These are phyloP conservation scores for Samsoniella hepiali DNA, from an alignment of 2,329 filamentous ascomycete species.

Conservation along the genomic window DNA sequence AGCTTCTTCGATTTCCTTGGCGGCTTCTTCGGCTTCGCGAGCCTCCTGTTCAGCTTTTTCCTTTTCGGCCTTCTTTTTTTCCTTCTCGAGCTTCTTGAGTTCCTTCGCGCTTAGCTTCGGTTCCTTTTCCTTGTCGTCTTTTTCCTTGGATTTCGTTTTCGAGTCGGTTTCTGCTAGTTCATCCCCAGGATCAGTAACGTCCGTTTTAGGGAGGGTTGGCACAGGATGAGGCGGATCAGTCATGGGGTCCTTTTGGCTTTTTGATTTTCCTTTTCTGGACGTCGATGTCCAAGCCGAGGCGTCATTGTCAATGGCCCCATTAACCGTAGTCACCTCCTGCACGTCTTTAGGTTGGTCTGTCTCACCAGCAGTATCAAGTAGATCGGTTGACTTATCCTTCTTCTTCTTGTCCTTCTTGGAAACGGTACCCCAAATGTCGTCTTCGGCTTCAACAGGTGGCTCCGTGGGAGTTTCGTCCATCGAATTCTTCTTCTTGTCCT, in stretches of 20 bases:
- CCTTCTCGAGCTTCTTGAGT: constrained; percentile 49
- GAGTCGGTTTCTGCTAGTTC: constrained; percentile 35
- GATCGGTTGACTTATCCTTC: constrained; percentile 49
- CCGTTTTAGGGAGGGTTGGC: constrained; percentile 46
- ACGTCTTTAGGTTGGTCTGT: constrained; percentile 45
- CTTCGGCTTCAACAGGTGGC: constrained; percentile 40
- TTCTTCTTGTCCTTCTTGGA: constrained; percentile 43
- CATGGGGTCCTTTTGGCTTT: constrained; percentile 37
- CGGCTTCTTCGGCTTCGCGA: constrained; percentile 28
- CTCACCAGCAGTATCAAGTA: constrained; percentile 45
- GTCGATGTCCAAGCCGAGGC: constrained; percentile 42
- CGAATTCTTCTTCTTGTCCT: constrained; percentile 36
- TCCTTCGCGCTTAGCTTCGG: constrained; percentile 49
- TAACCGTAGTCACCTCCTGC: constrained; percentile 42
- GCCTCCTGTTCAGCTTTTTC: constrained; percentile 29
- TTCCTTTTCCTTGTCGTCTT: constrained; percentile 42
- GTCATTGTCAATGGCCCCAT: constrained; percentile 37
- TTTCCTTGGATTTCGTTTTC: constrained; percentile 43
- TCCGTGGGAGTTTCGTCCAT: constrained; percentile 33
- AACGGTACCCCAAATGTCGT: constrained; percentile 38
- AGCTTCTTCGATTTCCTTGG: constrained; percentile 36
- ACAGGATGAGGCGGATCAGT: constrained; percentile 43
- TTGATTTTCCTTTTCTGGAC: constrained; percentile 44
- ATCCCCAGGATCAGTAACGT: constrained; percentile 40
- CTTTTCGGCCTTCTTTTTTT: constrained; percentile 42